phyloP scores from a whole-genome alignment of 805 yeast species.

The Metschnikowia dekortorum region DNA sequence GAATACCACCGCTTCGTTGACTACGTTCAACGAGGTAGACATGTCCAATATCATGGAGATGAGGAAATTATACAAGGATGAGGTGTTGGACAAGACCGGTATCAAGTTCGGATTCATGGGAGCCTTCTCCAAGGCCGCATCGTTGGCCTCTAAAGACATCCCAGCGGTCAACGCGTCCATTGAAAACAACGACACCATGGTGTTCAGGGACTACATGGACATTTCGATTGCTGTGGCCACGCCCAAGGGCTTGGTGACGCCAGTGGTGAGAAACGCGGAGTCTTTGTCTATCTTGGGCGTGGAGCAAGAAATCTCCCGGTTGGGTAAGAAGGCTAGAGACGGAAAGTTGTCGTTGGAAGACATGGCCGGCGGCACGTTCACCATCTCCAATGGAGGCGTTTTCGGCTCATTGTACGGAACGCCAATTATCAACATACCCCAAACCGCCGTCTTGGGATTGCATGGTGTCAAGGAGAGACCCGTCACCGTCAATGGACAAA shows the following conservation, averaged over 20 bases:
- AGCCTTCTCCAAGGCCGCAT: slow-evolving; percentile 89
- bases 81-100: slow-evolving; percentile 88
- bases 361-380: slow-evolving; percentile 99
- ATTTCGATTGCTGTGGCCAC: slow-evolving; percentile 97
- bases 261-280: slow-evolving; percentile 96
- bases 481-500: slow-evolving; percentile 91
- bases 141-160: slow-evolving; percentile 88
- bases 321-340: slow-evolving; percentile 94
- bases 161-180: slow-evolving; percentile 96
- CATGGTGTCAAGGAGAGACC: slow-evolving; percentile 98
- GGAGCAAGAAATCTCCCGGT: slow-evolving; percentile 75
- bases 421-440: slow-evolving; percentile 97
- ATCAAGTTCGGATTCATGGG: slow-evolving; percentile 98
- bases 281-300: slow-evolving; percentile 81
- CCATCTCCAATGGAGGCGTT: slow-evolving; percentile 98
- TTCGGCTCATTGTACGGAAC: slow-evolving; percentile 98
- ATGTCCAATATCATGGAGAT: slow-evolving; percentile 88
- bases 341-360: slow-evolving; percentile 95
- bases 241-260: slow-evolving; percentile 98
- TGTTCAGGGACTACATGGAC: slow-evolving; percentile 94
- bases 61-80: slow-evolving; percentile 97
- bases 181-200: slow-evolving; percentile 87
- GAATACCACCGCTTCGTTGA: slow-evolving; percentile 96
- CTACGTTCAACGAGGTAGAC: slow-evolving; percentile 97
- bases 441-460: slow-evolving; percentile 95